Evolutionary conservation across 495 filamentous ascomycete species (phyloP).

Genomic region (Aspergillus bridgeri): DNA sequence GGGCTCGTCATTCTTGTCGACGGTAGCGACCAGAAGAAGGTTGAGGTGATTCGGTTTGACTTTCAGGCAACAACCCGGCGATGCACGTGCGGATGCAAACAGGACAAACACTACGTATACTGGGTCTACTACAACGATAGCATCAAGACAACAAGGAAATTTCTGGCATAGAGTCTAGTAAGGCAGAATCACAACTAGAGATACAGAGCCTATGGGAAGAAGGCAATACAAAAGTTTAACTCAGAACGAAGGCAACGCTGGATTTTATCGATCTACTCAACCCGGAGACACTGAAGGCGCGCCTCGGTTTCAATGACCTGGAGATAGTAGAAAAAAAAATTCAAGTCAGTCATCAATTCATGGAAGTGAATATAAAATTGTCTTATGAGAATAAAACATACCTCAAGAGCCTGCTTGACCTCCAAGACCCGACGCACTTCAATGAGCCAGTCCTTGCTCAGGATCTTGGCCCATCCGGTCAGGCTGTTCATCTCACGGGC

Average conservation of each 20-base stretch:
- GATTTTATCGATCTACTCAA: conserved; percentile 40
- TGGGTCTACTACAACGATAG: not conserved
- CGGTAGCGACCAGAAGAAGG: not conserved
- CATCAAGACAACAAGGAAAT: conserved; percentile 27
- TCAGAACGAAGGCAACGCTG: conserved; percentile 33
- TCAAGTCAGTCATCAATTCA: conserved; percentile 17
- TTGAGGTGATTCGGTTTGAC: not conserved
- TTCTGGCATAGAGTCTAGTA: conserved; percentile 44
- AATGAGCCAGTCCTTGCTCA: conserved; percentile 87
- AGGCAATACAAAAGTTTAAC: conserved; percentile 36
- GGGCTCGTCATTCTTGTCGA: not conserved
- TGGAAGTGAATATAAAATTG: too few relatives aligned
- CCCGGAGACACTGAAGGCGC: conserved; percentile 47
- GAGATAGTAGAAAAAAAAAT: conserved; percentile 7
- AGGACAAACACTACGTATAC: conserved; percentile 17
- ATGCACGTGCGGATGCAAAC: conserved; percentile 21
- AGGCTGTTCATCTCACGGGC: conserved; percentile 93
- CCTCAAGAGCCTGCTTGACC: conserved; percentile 92
- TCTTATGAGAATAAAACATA: conserved; percentile 40
- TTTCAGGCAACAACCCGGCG: not conserved
- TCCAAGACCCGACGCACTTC: conserved; percentile 88
- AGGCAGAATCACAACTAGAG: conserved; percentile 42
- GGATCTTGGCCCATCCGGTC: conserved; percentile 86
- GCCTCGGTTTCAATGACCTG: conserved; percentile 51
- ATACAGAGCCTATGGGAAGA: conserved; percentile 41